phyloP scores from a whole-genome alignment of 805 yeast species.

The Teunomyces stri region DNA sequence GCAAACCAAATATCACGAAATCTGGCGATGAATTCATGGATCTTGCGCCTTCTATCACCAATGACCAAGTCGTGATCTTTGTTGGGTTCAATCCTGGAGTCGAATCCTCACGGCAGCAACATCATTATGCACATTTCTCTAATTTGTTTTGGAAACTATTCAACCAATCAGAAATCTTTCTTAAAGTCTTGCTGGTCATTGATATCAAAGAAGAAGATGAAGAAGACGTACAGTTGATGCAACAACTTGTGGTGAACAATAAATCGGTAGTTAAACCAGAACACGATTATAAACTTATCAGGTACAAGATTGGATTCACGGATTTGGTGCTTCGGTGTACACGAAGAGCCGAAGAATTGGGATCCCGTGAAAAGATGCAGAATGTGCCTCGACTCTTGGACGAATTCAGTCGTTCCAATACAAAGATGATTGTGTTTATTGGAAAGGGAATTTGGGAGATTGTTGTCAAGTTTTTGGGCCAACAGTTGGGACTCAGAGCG shows the following conservation, averaged over 20 bases:
- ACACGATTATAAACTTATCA: constrained; percentile 43
- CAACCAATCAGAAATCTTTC: constrained; percentile 49
- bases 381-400: constrained; percentile 53
- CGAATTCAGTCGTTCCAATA: constrained; percentile 38
- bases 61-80: constrained; percentile 43
- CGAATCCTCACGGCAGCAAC: constrained; percentile 58
- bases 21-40: constrained; percentile 13
- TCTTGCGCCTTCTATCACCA: constrained; percentile 30
- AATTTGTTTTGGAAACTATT: constrained; percentile 68
- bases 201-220: constrained; percentile 12
- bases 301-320: constrained; percentile 61
- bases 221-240: constrained; percentile 6
- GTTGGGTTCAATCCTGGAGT: constrained; percentile 75
- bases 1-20: background rate
- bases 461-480: constrained; percentile 37
- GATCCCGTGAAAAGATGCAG: constrained; percentile 47
- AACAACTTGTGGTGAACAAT: constrained; percentile 10
- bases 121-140: constrained; percentile 69
- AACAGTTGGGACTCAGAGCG: constrained; percentile 22
- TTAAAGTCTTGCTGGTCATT: constrained; percentile 9
- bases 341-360: constrained; percentile 52
- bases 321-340: constrained; percentile 70
- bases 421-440: constrained; percentile 52
- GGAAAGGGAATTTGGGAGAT: constrained; percentile 79
- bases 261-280: constrained; percentile 21